A percentile compares a stretch with the other conserved stretches of the same genome.
Conservation (phyloP, 1,284 basidiomycete genomes). For the Kalmanozyma brasiliensis region DNA sequence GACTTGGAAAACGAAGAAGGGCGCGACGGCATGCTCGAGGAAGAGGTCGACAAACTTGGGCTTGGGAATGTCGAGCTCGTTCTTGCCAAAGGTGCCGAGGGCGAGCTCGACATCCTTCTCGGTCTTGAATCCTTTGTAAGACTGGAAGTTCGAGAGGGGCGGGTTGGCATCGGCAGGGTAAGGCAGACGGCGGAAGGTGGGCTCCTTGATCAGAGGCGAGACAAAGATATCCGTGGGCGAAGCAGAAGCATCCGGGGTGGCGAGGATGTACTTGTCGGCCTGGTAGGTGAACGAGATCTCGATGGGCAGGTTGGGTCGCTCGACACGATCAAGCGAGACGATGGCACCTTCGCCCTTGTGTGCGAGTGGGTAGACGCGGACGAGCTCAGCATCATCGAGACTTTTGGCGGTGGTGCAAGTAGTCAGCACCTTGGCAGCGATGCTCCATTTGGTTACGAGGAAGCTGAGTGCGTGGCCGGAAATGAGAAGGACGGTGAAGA, state of each 20-base stretch:
- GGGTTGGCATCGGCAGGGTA: constrained; percentile 87
- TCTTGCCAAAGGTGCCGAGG: constrained; percentile 62
- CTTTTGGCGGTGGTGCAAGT: constrained; percentile 71
- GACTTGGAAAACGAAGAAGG: constrained; percentile 68
- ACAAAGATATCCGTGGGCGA: constrained; percentile 55
- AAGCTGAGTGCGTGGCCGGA: constrained; percentile 91
- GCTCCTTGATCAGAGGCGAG: constrained; percentile 69
- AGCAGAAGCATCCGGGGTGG: constrained; percentile 69
- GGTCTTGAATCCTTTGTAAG: constrained; percentile 71
- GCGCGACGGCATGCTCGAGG: constrained; percentile 66
- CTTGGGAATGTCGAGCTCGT: constrained; percentile 64
- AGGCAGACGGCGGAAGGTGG: constrained; percentile 83
- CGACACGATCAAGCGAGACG: constrained; percentile 76
- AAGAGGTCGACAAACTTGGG: constrained; percentile 66
- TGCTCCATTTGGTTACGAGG: constrained; percentile 89
- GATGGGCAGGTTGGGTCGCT: constrained; percentile 65
- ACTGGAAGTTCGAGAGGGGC: constrained; percentile 77
- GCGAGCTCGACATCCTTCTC: constrained; percentile 59
- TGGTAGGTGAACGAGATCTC: constrained; percentile 93
- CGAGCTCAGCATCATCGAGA: constrained; percentile 79
- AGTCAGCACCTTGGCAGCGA: constrained; percentile 80
- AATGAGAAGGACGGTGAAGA: constrained; percentile 85
- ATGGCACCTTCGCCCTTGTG: constrained; percentile 94
- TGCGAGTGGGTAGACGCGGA: constrained; percentile 83
- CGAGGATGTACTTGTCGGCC: constrained; percentile 88